Evolutionary conservation across 1,284 basidiomycete genomes (phyloP), one percentile per base, ranked within the genome.

Genomic region (Pseudozyma tsukubaensis): DNA sequence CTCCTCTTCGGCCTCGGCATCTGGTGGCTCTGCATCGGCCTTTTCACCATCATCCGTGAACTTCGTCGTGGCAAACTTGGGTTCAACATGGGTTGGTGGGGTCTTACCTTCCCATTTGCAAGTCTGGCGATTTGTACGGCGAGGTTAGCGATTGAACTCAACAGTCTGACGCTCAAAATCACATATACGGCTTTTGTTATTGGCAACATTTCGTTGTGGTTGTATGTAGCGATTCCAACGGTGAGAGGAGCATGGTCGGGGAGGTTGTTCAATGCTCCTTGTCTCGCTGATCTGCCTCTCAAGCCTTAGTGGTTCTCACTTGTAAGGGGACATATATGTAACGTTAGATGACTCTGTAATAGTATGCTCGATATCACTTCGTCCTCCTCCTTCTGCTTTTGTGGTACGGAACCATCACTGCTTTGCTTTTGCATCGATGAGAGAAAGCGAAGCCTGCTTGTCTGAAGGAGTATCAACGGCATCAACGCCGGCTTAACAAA

Each of bases 21-120:
- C 3, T 80, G 77, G 79, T 81, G 78, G 78, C 42, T 69, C 5
- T 43, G 61, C 29, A 62, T 81, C n/a, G 80, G 66, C 16, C 24
- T 76, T 0, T 59, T 67, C 11, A 81, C 76, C 16, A 57, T 81
- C 42, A 24, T 77, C 6, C 59, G 76, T 7, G 76, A 81, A 55
- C 34, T 59, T 18, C 58, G 58, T 29, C 40, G 56, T 12, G 78
- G 76, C 32, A 63, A 60, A 35, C 49, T 81, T 3, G 50, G 61
- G 4, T 81, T 81, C 72, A 79, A 77, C 37, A 76, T 81, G 69
- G 80, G 80, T 34, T 80, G 69, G 62, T 77, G 76, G 78, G 66
- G 65, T 16, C 42, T 63, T 40, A 80, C 77, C 2, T 79, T 77
- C 43, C 79, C 78, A 0, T 61, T 74, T 32, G 79, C 74, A 11